These are phyloP conservation scores for Solanum boliviense DNA, from an alignment of 257 asterid genomes.

Conservation along the genomic window DNA sequence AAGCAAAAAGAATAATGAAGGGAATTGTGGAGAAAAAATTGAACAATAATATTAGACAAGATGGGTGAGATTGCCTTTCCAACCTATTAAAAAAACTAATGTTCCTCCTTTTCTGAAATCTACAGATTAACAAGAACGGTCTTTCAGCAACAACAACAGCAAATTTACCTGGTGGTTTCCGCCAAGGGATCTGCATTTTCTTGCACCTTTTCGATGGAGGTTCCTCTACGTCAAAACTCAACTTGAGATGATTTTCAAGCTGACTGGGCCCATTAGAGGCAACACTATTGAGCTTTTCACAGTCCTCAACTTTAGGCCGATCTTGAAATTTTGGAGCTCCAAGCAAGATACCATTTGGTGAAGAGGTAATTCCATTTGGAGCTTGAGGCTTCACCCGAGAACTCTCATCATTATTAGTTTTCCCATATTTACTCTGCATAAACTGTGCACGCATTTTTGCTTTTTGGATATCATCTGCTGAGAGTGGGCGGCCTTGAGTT, in stretches of 20 bases:
- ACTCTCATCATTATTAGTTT: conserved; percentile 32
- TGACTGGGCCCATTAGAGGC: conserved; percentile 15
- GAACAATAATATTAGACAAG: background rate
- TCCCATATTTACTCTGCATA: conserved; percentile 65
- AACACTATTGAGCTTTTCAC: conserved; percentile 19
- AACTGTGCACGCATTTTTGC: conserved; percentile 94
- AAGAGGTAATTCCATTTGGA: conserved; percentile 27
- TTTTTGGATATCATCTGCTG: conserved; percentile 99
- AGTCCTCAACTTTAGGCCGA: conserved; percentile 3
- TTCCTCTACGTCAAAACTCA: conserved; percentile 32
- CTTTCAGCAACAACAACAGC: conserved; percentile 7
- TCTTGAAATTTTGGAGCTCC: conserved; percentile 19
- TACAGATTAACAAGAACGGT: background rate
- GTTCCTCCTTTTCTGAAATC: background rate
- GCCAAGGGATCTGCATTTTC: conserved; percentile 67
- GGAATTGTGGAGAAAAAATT: background rate
- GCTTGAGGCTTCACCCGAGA: conserved; percentile 33
- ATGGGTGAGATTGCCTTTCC: background rate
- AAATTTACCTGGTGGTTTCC: conserved; percentile 70
- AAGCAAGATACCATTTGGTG: conserved; percentile 23
- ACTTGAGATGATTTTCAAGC: conserved; percentile 20
- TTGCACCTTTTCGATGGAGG: conserved; percentile 60
- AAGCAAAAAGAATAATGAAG: background rate
- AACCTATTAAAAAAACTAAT: background rate
- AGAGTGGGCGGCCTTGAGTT: conserved; percentile 86